Evolutionary conservation across 805 yeast species (phyloP), one percentile per base, ranked within the genome.

Genomic region (Metschnikowia santaceciliae): DNA sequence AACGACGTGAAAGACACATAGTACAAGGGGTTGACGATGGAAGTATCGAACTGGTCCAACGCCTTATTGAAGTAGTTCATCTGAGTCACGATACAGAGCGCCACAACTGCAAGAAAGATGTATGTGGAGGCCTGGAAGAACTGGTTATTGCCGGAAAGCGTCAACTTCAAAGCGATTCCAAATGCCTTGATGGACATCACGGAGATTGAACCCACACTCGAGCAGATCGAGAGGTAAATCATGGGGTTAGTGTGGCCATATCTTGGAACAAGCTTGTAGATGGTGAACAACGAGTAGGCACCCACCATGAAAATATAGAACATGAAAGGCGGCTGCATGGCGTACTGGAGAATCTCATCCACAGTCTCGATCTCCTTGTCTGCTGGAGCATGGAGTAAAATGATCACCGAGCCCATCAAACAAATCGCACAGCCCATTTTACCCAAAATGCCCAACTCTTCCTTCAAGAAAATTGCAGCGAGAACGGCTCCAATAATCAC

Each of bases 41-140:
- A 87, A 5, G 96, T 90, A 66, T 90, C 96, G 61, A 90, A 90
- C 67, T 88, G 96, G 60, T 91, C 96, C 63, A 90, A 76, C 0
- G 96, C 96, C 73, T 88, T 90, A 77, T 90, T 90, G 76, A 90
- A 88, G 66, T 88, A 90, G 72, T 88, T 90, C 96, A 90, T 90
- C 69, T 90, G 97, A 5, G 96, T 88, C 61, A 87, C 61, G 58
- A 90, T 90, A 69, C 96, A 90, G 39, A 86, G 78, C 7, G 75
- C 87, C 51, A 90, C 96, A 22, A 88, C 90, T 32, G 79, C 58
- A 34, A 88, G 79, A 75, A 90, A 90, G 51, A 90, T 74, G 63
- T 90, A 90, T 0, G 97, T 90, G 34, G 94, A 85, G 7, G 85
- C 73, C 61, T 90, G 94, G 2, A 89, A 79, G 68, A 90, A 88